Percentiles rank a stretch among this genome's conserved stretches.
Conservation (phyloP, 805 yeast species). For the Blastobotrys chiropterorum region DNA sequence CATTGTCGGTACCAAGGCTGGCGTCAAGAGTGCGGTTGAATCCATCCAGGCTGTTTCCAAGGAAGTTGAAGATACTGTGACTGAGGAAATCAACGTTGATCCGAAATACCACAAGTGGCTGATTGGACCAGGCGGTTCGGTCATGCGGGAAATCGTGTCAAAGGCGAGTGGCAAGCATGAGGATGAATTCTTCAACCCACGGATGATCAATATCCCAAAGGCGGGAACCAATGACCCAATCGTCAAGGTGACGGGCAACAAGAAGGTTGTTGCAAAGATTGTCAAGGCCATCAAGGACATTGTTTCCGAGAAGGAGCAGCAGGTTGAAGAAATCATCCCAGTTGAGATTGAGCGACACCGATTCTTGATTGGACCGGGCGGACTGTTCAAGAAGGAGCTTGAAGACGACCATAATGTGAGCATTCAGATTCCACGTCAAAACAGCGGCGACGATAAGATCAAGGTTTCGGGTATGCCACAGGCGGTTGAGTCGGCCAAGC, state of each 20-base stretch:
- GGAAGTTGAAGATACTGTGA: slow-evolving; percentile 56
- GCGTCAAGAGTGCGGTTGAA: slow-evolving; percentile 64
- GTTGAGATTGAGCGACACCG: slow-evolving; percentile 72
- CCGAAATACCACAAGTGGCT: slow-evolving; percentile 68
- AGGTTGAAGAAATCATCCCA: slow-evolving; percentile 20
- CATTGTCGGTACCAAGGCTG: slow-evolving; percentile 71
- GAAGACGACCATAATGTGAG: slow-evolving; percentile 63
- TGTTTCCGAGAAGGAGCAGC: slow-evolving; percentile 52
- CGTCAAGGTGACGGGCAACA: slow-evolving; percentile 69
- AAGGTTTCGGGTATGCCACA: slow-evolving; percentile 62
- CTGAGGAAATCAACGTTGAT: slow-evolving; percentile 57
- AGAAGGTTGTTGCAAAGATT: slow-evolving; percentile 62
- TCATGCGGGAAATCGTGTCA: slow-evolving; percentile 63
- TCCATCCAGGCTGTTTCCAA: slow-evolving; percentile 57
- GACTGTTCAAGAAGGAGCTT: slow-evolving; percentile 62
- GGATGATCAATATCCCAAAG: slow-evolving; percentile 64
- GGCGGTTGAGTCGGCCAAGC: slow-evolving; percentile 55
- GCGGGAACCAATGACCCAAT: slow-evolving; percentile 45
- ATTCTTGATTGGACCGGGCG: slow-evolving; percentile 74
- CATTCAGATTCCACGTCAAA: slow-evolving; percentile 59
- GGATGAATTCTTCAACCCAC: slow-evolving; percentile 33
- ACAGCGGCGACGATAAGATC: slow-evolving; percentile 39
- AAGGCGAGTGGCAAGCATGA: slow-evolving; percentile 62
- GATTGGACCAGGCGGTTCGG: slow-evolving; percentile 74
- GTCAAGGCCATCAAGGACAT: slow-evolving; percentile 55